Percentiles rank a stretch among this genome's conserved stretches.
phyloP scores from a whole-genome alignment of 495 filamentous ascomycete genomes.

The Tuber magnatum region DNA sequence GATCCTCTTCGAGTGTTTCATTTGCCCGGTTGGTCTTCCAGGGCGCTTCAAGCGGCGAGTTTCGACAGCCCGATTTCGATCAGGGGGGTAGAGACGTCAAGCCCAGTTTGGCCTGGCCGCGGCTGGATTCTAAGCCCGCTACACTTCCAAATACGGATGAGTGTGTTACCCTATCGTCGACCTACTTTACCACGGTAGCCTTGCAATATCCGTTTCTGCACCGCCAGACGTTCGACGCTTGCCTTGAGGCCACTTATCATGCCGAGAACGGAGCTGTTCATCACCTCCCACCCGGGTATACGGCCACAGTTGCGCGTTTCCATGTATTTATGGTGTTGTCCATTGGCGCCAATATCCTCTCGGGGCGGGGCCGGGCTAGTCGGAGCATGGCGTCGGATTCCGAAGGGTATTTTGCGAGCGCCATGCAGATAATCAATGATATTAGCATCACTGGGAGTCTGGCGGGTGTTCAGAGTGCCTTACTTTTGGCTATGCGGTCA shows the following conservation, averaged over 20 bases:
- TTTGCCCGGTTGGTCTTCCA: slow-evolving; percentile 36
- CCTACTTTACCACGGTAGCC: slow-evolving; percentile 36
- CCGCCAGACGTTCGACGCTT: slow-evolving; percentile 35
- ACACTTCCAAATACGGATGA: slow-evolving; percentile 31
- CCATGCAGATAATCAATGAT: slow-evolving; percentile 29
- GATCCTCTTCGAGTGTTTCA: slow-evolving; percentile 34
- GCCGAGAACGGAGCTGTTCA: slow-evolving; percentile 10
- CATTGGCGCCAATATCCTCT: slow-evolving; percentile 36
- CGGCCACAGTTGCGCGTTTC: slow-evolving; percentile 33
- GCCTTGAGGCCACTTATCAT: slow-evolving; percentile 30
- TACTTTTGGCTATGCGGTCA: slow-evolving; percentile 38
- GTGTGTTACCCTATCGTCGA: slow-evolving; percentile 21
- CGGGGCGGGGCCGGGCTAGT: slow-evolving; percentile 11
- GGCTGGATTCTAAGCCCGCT: slow-evolving; percentile 24
- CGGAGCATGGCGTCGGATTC: slow-evolving; percentile 27
- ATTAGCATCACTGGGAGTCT: slow-evolving; percentile 38
- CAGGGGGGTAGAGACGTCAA: slow-evolving; percentile 16
- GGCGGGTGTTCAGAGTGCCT: slow-evolving; percentile 30
- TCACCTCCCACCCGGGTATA: slow-evolving; percentile 32
- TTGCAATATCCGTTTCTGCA: slow-evolving; percentile 40
- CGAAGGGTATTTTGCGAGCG: slow-evolving; percentile 38
- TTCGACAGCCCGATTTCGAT: slow-evolving; percentile 16
- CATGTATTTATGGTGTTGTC: slow-evolving; percentile 40
- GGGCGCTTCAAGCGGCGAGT: slow-evolving; percentile 20
- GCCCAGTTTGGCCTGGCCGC: slow-evolving; percentile 17